Base-by-base conservation (phyloP, 176 grass and related monocot species). In the Avena eriantha region DNA sequence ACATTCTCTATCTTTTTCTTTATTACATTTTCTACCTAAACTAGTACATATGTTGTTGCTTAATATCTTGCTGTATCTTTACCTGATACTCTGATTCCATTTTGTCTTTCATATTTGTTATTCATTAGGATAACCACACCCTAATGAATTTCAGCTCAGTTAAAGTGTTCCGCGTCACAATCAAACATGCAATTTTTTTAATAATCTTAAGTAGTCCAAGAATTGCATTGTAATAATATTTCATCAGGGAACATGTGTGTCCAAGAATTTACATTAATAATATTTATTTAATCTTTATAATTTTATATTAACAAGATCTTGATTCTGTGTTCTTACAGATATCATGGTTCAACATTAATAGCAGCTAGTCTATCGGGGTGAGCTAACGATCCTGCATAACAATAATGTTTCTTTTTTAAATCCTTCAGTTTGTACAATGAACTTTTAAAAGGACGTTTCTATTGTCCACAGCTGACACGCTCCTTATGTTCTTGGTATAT, bases 321-420 rank as follows among this genome's bases (percentile, higher is more conserved):
- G 33, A 54, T 71, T 31, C 17, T 9, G 19, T 34, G 26, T 86
- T 90, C 73, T 74, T 86, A 50, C 86, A 98, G 96, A 78, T 98
- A 98, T 56, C 96, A 98, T 86, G 96, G 96, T 66, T 98, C 96
- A 77, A 95, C 96, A 4, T 64, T 98, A 82, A 85, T 98, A 84
- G 76, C 96, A 71, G 96, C 96, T 55, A 95, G 96, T 88, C 88
- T 98, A 51, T 94, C 96, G 12, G 96, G 96, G 96, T 98, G 75
- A 83, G 31, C 73, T 76, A 78, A 88, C 57, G 24, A 61, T 33
- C 70, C 29, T 56, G 33, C 67, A 80, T 35, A 24, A 76, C 11
- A 84, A 12, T 63, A 75, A 1, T 73, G 15, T 66, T 51, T 35
- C 0, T 19, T 41, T 18, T 39, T 1, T 23, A 8, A 64, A 23